A percentile compares a stretch with the other conserved stretches of the same genome.
phyloP scores from a whole-genome alignment of 768 basidiomycete species.

The Serendipita sp. region DNA sequence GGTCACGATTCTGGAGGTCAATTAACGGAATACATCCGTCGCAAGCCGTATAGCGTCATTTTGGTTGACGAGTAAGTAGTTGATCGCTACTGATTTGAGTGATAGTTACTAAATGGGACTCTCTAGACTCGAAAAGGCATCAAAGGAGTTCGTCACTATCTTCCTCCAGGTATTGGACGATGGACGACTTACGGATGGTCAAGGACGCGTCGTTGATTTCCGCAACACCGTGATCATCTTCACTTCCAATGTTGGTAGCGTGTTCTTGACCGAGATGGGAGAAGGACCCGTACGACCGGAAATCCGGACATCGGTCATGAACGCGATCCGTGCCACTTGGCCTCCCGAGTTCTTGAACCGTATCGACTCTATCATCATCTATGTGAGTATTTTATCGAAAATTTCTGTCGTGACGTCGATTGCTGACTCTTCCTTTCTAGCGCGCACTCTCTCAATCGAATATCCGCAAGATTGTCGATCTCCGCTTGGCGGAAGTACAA shows the following conservation, averaged over 20 bases:
- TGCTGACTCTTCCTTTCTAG: constrained; percentile 24
- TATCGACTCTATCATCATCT: constrained; percentile 74
- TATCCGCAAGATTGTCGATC: constrained; percentile 73
- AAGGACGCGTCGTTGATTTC: constrained; percentile 80
- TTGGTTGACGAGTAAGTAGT: constrained; percentile 48
- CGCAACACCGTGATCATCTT: constrained; percentile 86
- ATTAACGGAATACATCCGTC: constrained; percentile 81
- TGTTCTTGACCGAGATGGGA: constrained; percentile 55
- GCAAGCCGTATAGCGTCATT: constrained; percentile 78
- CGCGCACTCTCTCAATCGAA: constrained; percentile 62
- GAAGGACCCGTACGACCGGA: constrained; percentile 48
- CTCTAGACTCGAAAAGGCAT: constrained; percentile 67
- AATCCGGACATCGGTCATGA: constrained; percentile 55
- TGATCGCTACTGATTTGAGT: not conserved
- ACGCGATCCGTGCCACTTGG: constrained; percentile 68
- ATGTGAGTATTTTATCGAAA: constrained; percentile 26
- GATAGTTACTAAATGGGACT: constrained; percentile 16
- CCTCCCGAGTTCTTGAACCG: constrained; percentile 88
- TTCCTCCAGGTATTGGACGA: constrained; percentile 82
- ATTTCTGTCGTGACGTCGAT: not conserved
- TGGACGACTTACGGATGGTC: constrained; percentile 80
- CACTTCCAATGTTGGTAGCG: constrained; percentile 82
- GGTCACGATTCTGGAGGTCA: constrained; percentile 84
- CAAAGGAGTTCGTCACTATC: constrained; percentile 53
- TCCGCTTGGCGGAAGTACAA: constrained; percentile 75